phyloP scores from a whole-genome alignment of 2,329 filamentous ascomycete species.

The Colletotrichum lini region DNA sequence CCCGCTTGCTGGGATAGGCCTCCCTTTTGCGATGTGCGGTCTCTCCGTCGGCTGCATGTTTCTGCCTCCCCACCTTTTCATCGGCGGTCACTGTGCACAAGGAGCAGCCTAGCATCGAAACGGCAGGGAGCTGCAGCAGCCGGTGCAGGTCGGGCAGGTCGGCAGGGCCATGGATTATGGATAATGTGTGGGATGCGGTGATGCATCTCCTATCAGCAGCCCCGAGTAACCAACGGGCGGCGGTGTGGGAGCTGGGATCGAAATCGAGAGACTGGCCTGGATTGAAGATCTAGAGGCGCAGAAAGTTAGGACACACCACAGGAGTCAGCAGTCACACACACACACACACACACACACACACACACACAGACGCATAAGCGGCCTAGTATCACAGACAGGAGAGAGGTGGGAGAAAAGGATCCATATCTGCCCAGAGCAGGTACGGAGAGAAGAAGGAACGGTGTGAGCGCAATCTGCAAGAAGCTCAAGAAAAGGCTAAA shows the following conservation, averaged over 20 bases:
- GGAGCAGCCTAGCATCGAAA: slow-evolving; percentile 22
- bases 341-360: neutral
- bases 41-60: slow-evolving; percentile 33
- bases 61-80: slow-evolving; percentile 32
- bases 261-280: neutral
- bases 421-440: neutral
- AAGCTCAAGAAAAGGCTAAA: slow-evolving; percentile 32
- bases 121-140: slow-evolving; percentile 21
- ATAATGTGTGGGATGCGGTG: slow-evolving; percentile 16
- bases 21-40: slow-evolving; percentile 21
- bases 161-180: slow-evolving; percentile 6
- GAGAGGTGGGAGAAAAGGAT: neutral
- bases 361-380: neutral
- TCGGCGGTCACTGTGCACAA: slow-evolving; percentile 19
- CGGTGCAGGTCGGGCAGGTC: slow-evolving; percentile 4
- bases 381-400: neutral
- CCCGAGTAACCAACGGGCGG: slow-evolving; percentile 24
- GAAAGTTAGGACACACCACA: slow-evolving; percentile 1
- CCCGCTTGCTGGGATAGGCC: slow-evolving; percentile 24
- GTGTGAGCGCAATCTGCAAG: too few relatives aligned
- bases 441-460: too few relatives aligned
- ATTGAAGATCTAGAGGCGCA: slow-evolving; percentile 2
- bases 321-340: too few relatives aligned
- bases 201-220: slow-evolving; percentile 31
- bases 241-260: slow-evolving; percentile 23